phyloP scores from a whole-genome alignment of 208 protist species.

The Wallacemonas sp. region DNA sequence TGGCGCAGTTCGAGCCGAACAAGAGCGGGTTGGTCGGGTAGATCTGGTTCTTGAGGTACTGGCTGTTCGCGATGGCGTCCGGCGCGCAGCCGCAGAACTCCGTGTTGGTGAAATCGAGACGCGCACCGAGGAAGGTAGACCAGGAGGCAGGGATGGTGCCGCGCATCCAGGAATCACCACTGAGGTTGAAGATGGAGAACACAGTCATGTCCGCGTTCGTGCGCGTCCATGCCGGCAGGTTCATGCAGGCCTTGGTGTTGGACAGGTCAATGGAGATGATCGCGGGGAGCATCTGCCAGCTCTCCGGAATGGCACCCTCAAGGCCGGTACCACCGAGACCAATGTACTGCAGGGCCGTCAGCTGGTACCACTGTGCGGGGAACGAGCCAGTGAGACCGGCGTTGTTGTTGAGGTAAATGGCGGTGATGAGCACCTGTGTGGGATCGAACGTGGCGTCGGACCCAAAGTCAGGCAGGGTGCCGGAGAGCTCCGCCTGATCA shows the following conservation, averaged over 20 bases:
- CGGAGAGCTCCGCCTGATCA: constrained; percentile 19
- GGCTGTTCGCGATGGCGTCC: constrained; percentile 14
- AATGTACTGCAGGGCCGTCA: constrained; percentile 30
- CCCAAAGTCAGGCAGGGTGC: constrained; percentile 26
- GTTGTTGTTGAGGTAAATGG: constrained; percentile 35
- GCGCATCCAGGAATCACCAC: constrained; percentile 24
- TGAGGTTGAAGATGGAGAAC: constrained; percentile 28
- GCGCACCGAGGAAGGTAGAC: constrained; percentile 21
- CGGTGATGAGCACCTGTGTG: constrained; percentile 24
- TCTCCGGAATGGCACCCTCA: constrained; percentile 33
- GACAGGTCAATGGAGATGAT: constrained; percentile 29
- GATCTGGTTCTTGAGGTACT: constrained; percentile 17
- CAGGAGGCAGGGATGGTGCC: constrained; percentile 34
- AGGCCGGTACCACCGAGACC: constrained; percentile 31
- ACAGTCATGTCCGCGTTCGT: constrained; percentile 16
- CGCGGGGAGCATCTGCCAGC: constrained; percentile 31
- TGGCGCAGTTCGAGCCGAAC: constrained; percentile 18
- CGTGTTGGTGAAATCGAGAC: constrained; percentile 25
- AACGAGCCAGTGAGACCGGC: constrained; percentile 27
- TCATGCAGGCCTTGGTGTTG: constrained; percentile 41
- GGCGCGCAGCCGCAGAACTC: constrained; percentile 39
- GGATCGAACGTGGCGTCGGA: constrained; percentile 22
- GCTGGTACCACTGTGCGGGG: constrained; percentile 28
- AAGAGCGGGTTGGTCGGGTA: constrained; percentile 19
- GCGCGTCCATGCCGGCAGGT: constrained; percentile 32